Base-by-base conservation (phyloP, 192 early-diverging fungal species). In the Chytriomyces sp. region DNA sequence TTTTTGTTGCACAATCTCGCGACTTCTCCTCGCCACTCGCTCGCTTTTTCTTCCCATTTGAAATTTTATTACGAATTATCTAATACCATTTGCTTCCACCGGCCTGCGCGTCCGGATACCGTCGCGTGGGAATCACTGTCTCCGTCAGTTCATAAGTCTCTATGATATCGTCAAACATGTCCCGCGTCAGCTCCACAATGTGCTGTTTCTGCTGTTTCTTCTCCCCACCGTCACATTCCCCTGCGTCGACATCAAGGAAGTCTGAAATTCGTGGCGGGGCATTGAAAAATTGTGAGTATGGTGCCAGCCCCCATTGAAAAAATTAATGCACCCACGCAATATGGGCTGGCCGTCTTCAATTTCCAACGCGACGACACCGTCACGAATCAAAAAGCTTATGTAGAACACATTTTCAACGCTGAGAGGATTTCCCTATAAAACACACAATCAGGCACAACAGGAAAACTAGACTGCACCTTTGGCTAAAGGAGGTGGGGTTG, bases 381-480 rank as follows among this genome's bases (percentile, higher is more conserved):
- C 94, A 55, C 93, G 86, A 22, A 97, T 86, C 52, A 99, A 80
- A 73, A 99, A 99, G n/a, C 94, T 93, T n/a, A 96, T 76, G 61
- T 96, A 96, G 75, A 99, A 99, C 49, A 99, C 84, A 77, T 99
- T 99, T 75, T 99, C 96, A 3, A 99, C 90, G 4, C 74, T 68
- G 17, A 22, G 22, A 58, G 52, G 34, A 52, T 2, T 8, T 17
- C 8, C 3, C 12, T n/a, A 26, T 19, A 4, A 22, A 32, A 52
- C 19, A 17, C 19, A 17, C 10, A 12, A 32, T 32, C 31, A 8
- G 22, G 44, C 39, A 52, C n/a, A 22, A 31, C 39, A 52, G 25
- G 12, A 19, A 31, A 12, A 17, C 56, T 28, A 58, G 56, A 28
- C 12, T 25, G 12, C 38, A 68, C 66, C 66, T 91, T 82, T 99